phyloP scores from a whole-genome alignment of 331 rosid genomes.

The Quercus phellos region DNA sequence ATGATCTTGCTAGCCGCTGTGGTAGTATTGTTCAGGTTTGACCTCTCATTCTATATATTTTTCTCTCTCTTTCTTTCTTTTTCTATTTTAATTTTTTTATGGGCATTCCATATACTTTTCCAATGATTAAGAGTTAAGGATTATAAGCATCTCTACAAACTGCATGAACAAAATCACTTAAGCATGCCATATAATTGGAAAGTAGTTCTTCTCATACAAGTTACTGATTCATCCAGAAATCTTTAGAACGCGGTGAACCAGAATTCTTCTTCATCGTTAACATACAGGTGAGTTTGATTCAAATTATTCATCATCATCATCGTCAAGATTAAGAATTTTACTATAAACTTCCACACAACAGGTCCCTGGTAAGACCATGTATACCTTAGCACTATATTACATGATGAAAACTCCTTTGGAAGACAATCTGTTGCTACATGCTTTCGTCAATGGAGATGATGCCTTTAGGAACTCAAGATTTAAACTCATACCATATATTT shows the following conservation, averaged over 20 bases:
- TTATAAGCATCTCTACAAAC: not conserved
- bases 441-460: constrained; percentile 84
- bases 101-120: not conserved
- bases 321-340: constrained; percentile 7
- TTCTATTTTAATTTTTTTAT: too few relatives aligned
- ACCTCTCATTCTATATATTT: not conserved
- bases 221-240: constrained; percentile 45
- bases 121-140: not conserved
- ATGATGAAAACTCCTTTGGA: constrained; percentile 68
- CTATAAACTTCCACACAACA: constrained; percentile 16
- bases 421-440: constrained; percentile 53
- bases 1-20: constrained; percentile 63
- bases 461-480: constrained; percentile 85
- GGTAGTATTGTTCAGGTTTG: constrained; percentile 72
- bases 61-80: not conserved
- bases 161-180: not conserved
- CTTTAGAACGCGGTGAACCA: constrained; percentile 55
- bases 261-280: constrained; percentile 80
- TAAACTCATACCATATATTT: constrained; percentile 91
- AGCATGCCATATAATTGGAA: not conserved
- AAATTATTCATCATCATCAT: not conserved
- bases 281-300: constrained; percentile 58
- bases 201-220: constrained; percentile 1
- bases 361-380: constrained; percentile 64
- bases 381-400: constrained; percentile 70